These are phyloP conservation scores for Ophiostoma sp. DNA, from an alignment of 2,329 filamentous ascomycete species.

Conservation along the genomic window DNA sequence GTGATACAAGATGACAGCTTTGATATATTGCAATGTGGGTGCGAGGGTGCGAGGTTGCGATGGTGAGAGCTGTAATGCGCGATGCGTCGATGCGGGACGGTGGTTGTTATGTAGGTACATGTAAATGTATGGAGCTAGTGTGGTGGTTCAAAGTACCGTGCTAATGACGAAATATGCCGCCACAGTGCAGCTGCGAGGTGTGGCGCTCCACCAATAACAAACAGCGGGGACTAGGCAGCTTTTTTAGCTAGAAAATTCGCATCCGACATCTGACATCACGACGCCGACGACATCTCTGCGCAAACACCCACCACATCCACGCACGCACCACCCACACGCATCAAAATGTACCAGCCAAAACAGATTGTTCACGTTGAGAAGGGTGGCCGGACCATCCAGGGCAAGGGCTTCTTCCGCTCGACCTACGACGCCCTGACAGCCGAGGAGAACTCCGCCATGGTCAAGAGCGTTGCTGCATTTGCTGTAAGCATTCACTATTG, in stretches of 20 bases:
- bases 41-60: neutral
- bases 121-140: too few relatives aligned
- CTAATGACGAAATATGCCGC: neutral
- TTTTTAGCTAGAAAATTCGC: slow-evolving; percentile 19
- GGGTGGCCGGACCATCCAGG: slow-evolving; percentile 38
- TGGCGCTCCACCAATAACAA: neutral
- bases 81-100: neutral
- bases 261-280: slow-evolving; percentile 15
- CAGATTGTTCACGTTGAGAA: slow-evolving; percentile 49
- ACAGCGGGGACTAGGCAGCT: neutral
- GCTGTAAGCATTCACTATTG: slow-evolving; percentile 33
- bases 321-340: neutral
- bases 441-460: slow-evolving; percentile 58
- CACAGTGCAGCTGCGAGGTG: neutral
- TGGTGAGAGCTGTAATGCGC: neutral
- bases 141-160: neutral
- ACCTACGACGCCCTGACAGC: slow-evolving; percentile 55
- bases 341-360: slow-evolving; percentile 53
- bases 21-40: neutral
- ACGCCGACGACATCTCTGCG: neutral
- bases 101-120: neutral
- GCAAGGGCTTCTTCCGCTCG: slow-evolving; percentile 47
- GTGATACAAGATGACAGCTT: neutral
- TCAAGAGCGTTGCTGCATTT: slow-evolving; percentile 56
- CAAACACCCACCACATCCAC: neutral